Evolutionary conservation across 1,284 basidiomycete genomes (phyloP).

Genomic region (Testicularia cyperi): DNA sequence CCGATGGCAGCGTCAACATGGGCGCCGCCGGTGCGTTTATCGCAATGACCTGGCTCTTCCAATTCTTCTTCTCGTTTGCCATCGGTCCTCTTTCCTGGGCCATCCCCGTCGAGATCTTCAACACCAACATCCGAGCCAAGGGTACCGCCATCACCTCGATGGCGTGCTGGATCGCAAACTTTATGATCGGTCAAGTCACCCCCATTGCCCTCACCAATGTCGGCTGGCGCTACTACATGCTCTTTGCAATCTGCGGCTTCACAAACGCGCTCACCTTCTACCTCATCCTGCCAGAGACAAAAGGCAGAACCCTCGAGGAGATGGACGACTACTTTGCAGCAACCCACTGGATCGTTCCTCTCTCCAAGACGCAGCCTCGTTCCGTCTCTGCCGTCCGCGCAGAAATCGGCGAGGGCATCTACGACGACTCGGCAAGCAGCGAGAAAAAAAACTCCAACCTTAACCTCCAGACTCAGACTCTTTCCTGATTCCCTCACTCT

Average conservation of each 20-base stretch:
- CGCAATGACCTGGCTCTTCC: conserved; percentile 65
- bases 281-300: conserved; percentile 62
- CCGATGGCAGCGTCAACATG: conserved; percentile 52
- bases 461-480: too few species aligned
- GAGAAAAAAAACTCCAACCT: too few species aligned
- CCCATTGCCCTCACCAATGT: conserved; percentile 60
- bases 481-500: too few species aligned
- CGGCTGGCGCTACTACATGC: conserved; percentile 64
- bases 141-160: conserved; percentile 67
- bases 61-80: conserved; percentile 66
- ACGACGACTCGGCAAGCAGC: too few species aligned
- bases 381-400: too few species aligned
- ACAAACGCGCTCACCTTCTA: conserved; percentile 69
- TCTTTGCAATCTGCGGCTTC: conserved; percentile 69
- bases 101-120: conserved; percentile 64
- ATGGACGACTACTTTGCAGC: conserved; percentile 67
- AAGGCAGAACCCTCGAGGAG: conserved; percentile 64
- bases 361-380: conserved; percentile 12
- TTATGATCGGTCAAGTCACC: conserved; percentile 62
- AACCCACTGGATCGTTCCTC: conserved; percentile 64
- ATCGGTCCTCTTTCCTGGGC: conserved; percentile 63
- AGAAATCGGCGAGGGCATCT: too few species aligned
- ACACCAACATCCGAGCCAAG: conserved; percentile 68
- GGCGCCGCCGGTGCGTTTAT: conserved; percentile 36
- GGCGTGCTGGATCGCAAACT: conserved; percentile 64